These are phyloP conservation scores for Erodium chrysanthum DNA, from an alignment of 441 rosid genomes.

Conservation along the genomic window DNA sequence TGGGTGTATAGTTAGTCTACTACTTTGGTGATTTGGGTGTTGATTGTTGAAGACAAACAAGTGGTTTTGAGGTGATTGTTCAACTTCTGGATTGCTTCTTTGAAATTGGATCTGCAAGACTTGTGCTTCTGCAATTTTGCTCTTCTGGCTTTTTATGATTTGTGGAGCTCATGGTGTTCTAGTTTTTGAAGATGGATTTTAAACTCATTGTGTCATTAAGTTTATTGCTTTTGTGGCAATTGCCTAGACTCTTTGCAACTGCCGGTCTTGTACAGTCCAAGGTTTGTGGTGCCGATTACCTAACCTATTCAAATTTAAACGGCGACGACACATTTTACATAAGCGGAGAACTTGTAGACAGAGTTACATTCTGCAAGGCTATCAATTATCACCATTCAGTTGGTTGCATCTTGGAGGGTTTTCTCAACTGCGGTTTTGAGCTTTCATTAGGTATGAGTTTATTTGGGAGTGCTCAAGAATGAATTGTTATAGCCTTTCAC, in stretches of 20 bases:
- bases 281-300: slow-evolving; percentile 43
- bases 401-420: slow-evolving; percentile 36
- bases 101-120: not conserved
- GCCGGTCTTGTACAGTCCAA: slow-evolving; percentile 33
- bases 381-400: slow-evolving; percentile 36
- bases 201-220: slow-evolving; percentile 10
- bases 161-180: not conserved
- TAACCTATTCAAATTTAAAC: slow-evolving; percentile 32
- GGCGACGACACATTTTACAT: slow-evolving; percentile 42
- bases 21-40: not conserved
- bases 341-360: slow-evolving; percentile 46
- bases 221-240: slow-evolving; percentile 36
- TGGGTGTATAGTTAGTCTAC: not conserved
- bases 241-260: slow-evolving; percentile 31
- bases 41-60: not conserved
- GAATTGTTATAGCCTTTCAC: slow-evolving; percentile 10
- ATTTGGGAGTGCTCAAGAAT: not conserved
- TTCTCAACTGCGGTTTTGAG: slow-evolving; percentile 28
- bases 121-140: not conserved
- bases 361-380: slow-evolving; percentile 45
- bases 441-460: slow-evolving; percentile 38
- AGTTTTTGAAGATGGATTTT: not conserved
- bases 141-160: not conserved
- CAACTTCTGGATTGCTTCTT: not conserved
- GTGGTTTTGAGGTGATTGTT: not conserved